Conservation (phyloP, 305 asterid genomes). For the Andrographis paniculata region DNA sequence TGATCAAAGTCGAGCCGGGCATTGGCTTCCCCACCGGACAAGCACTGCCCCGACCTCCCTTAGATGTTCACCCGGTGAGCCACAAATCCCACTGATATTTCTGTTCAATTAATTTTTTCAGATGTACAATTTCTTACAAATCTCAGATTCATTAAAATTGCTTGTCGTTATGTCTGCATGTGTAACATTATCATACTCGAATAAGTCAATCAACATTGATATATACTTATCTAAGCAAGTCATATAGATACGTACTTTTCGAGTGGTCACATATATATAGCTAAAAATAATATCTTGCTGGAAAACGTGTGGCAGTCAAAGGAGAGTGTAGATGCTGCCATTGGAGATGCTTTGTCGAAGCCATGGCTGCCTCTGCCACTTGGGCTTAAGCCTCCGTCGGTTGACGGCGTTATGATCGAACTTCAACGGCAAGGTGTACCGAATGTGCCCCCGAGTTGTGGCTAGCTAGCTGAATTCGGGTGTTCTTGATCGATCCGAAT, state of each 20-base stretch:
- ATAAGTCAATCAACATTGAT: too few species aligned
- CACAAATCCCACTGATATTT: too few species aligned
- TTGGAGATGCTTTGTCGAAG: conserved; percentile 46
- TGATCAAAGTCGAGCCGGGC: conserved; percentile 43
- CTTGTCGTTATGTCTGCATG: too few species aligned
- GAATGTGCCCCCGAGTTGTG: conserved; percentile 41
- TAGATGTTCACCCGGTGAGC: conserved; percentile 64
- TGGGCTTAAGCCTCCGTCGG: conserved; percentile 73
- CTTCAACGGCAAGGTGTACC: conserved; percentile 66
- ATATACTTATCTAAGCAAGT: too few species aligned
- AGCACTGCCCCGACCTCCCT: conserved; percentile 44
- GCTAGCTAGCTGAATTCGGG: not conserved
- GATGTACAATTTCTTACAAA: too few species aligned
- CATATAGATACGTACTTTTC: too few species aligned
- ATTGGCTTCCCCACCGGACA: conserved; percentile 31
- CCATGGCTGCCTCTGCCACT: conserved; percentile 88
- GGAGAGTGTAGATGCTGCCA: conserved; percentile 40
- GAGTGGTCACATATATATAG: too few species aligned
- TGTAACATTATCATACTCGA: too few species aligned
- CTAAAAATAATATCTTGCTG: not conserved
- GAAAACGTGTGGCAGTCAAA: conserved; percentile 23
- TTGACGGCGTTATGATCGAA: conserved; percentile 53
- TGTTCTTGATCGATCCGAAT: not conserved
- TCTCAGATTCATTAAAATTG: too few species aligned
- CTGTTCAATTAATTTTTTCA: too few species aligned